Evolutionary conservation across 116 monocot genomes (phyloP), one percentile per base, ranked within the genome.

Genomic region (Posidonia oceanica): DNA sequence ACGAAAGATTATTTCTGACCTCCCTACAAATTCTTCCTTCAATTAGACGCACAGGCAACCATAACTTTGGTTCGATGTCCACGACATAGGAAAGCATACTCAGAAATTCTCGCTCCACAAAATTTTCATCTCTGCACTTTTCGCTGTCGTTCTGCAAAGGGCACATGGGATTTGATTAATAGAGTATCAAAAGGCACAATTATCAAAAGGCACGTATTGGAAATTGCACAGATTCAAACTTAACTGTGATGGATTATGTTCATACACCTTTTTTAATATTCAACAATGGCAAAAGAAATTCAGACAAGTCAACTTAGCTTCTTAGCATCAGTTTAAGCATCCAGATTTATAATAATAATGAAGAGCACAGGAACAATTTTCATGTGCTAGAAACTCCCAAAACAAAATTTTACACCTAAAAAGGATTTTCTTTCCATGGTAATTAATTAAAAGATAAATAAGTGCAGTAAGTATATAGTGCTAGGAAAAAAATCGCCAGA

Each of bases 1-100:
- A 81, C 51, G 63, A 56, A 72, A 96, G 86, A 71, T 91, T 91
- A 15, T 17, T 77, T 80, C 87, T 88, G 5, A 96, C 72, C 68
- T 96, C 91, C 51, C 56, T 88, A 61, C 88, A 80, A 61, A 96
- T 42, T 73, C 84, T 91, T 60, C 91, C 88, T 85, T 91, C 96
- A 69, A 96, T 70, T 23, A 96, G 76, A 57, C 75, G 79, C 14
- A 91, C 86, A 36, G 96, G 96, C 37, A 96, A 68, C 96, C 88
- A 86, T 14, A 86, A 75, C 75, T 91, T 96, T 17, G 96, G 96
- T 57, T 91, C 91, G 61, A 96, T 68, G 60, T 91, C 87, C 63
- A 96, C 87, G n/a, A 66, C 39, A 73, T 91, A 96, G 7, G 83
- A 82, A 52, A 91, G 80, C 39, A 79, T 78, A 14, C 86, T 91